Evolutionary conservation across 176 grass and related monocot species (phyloP), one percentile per base, ranked within the genome.

Genomic region (Triticum timopheevii): DNA sequence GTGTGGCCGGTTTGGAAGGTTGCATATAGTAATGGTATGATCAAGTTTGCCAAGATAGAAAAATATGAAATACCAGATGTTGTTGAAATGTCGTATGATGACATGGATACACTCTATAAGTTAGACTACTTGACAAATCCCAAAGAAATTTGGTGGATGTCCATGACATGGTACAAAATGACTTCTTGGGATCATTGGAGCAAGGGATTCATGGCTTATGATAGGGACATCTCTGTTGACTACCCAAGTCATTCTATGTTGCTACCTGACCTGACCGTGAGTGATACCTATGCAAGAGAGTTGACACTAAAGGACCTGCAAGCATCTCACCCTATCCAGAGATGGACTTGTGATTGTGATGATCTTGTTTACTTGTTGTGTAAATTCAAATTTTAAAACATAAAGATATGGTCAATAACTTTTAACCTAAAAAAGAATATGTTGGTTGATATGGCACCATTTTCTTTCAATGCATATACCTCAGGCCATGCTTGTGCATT

Each of bases 1-100:
- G 40, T 3, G 40, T 11, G 40, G 40, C 40, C 9, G 10, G 40
- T 42, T 42, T 1, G 10, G 10, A 42, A 42, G 11, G 9, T 42
- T 42, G 40, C 40, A 42, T 42, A 42, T 67, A 59, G 31, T 47
- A 59, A 72, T 8, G 81, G 81, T 16, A 0, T 59, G 31, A 10
- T 83, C 47, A 83, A 59, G 15, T 83, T 83, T 10, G 10, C 39
- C 13, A 33, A 83, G 49, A 23, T 72, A 23, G 81, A 59, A 66
- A 52, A 72, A 25, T 66, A 73, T 25, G 39, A 73, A n/a, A 73
- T 5, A 4, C 70, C 42, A 7, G 6, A 73, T 47, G 1, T 23
- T 47, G 39, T 47, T 16, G n/a, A 45, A 27, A 73, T 11, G n/a
- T 45, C 70, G n/a, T 73, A 24, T 1, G 39, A 16, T 27, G 70